Evolutionary conservation across 352 stramenopile genomes (phyloP).

Genomic region (Saprolegnia diclina): DNA sequence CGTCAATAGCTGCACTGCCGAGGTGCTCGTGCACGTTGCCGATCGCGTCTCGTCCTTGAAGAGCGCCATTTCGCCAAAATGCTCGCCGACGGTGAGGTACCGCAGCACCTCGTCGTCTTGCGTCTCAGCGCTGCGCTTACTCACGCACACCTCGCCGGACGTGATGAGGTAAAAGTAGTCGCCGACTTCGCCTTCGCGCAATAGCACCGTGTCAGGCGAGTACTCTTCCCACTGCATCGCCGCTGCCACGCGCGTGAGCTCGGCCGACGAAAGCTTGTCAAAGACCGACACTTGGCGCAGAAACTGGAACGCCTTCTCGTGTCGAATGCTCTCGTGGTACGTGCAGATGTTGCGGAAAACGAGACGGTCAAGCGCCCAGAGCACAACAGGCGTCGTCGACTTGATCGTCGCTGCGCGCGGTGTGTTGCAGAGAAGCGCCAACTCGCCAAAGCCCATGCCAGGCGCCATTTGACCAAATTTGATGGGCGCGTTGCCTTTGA

Average conservation of each 20-base stretch:
- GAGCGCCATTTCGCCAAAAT: slow-evolving; percentile 93
- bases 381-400: slow-evolving; percentile 46
- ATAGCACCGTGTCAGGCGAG: slow-evolving; percentile 44
- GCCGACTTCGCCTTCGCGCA: slow-evolving; percentile 64
- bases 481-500: slow-evolving; percentile 48
- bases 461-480: slow-evolving; percentile 58
- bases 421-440: slow-evolving; percentile 96
- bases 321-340: slow-evolving; percentile 58
- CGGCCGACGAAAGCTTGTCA: slow-evolving; percentile 54
- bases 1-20: slow-evolving; percentile 53
- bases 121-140: slow-evolving; percentile 41
- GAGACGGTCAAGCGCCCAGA: slow-evolving; percentile 70
- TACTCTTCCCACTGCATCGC: slow-evolving; percentile 83
- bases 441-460: slow-evolving; percentile 90
- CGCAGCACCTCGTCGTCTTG: slow-evolving; percentile 48
- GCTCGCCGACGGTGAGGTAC: slow-evolving; percentile 66
- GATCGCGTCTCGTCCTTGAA: slow-evolving; percentile 89
- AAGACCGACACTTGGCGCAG: slow-evolving; percentile 55
- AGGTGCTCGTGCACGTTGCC: slow-evolving; percentile 84
- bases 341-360: slow-evolving; percentile 69
- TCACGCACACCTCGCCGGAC: slow-evolving; percentile 66
- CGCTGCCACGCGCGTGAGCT: slow-evolving; percentile 61
- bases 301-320: slow-evolving; percentile 53
- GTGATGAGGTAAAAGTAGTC: slow-evolving; percentile 80
- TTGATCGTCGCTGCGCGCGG: slow-evolving; percentile 91